Evolutionary conservation across 257 asterid species (phyloP).

Genomic region (Misopates orontium): DNA sequence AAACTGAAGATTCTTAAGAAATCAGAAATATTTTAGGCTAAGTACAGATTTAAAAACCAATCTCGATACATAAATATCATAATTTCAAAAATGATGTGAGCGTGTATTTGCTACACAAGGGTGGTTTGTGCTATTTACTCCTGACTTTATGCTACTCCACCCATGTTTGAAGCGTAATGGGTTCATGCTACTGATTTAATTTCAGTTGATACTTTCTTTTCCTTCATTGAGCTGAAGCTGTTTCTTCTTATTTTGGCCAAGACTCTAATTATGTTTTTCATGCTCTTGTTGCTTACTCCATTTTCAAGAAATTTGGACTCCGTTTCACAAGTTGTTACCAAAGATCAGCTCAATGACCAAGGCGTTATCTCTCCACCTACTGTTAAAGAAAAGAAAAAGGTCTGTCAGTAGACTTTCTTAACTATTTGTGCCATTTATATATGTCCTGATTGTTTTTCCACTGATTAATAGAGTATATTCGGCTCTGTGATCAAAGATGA

Average conservation of each 20-base stretch:
- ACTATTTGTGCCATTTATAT: slow-evolving; percentile 1
- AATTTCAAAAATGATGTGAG: too few relatives aligned
- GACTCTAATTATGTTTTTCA: neutral
- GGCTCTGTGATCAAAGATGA: slow-evolving; percentile 70
- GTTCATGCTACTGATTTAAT: neutral
- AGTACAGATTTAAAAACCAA: too few relatives aligned
- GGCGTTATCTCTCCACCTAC: slow-evolving; percentile 40
- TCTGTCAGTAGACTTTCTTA: slow-evolving; percentile 20
- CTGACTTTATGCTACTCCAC: neutral
- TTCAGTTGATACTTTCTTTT: neutral
- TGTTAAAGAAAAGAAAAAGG: slow-evolving; percentile 87
- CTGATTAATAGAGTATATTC: slow-evolving; percentile 59
- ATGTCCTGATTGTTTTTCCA: neutral
- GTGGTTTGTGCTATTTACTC: too few relatives aligned
- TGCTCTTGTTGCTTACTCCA: slow-evolving; percentile 19
- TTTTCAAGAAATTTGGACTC: slow-evolving; percentile 54
- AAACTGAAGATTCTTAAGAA: too few relatives aligned
- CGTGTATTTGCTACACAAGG: too few relatives aligned
- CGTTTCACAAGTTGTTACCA: slow-evolving; percentile 54
- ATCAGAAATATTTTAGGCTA: too few relatives aligned
- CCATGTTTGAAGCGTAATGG: neutral
- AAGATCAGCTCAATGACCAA: slow-evolving; percentile 49
- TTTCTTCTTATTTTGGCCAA: neutral
- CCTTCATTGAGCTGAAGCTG: neutral
- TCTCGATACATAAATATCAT: too few relatives aligned